phyloP scores from a whole-genome alignment of 2,329 filamentous ascomycete species.

The Penicillium brasilianum region DNA sequence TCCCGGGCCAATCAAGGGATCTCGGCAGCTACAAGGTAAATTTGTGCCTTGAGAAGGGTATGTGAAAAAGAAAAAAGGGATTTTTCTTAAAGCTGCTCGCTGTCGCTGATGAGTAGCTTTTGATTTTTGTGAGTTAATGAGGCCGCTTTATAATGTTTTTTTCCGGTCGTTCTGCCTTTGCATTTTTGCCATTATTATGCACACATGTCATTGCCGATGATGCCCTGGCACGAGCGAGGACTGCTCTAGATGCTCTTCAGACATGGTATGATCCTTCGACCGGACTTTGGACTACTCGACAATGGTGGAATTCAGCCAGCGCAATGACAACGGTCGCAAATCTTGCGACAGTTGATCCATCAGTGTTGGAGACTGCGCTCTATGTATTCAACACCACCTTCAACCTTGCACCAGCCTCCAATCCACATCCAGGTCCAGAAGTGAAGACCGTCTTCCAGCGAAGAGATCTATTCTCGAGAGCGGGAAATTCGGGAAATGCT shows the following conservation, averaged over 20 bases:
- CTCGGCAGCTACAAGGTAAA: conserved; percentile 22
- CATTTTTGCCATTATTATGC: conserved; percentile 17
- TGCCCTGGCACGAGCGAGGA: conserved; percentile 20
- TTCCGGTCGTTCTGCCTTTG: conserved; percentile 14
- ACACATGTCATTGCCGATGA: conserved; percentile 21
- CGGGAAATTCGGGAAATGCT: conserved; percentile 22
- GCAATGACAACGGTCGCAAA: conserved; percentile 68
- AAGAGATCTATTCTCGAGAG: conserved; percentile 8
- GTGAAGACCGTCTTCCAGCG: conserved; percentile 19
- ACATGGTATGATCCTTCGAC: conserved; percentile 64
- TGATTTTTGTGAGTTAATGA: conserved; percentile 12
- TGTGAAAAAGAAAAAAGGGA: conserved; percentile 7
- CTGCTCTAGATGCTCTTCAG: conserved; percentile 57
- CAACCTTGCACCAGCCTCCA: conserved; percentile 28
- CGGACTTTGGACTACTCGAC: conserved; percentile 67
- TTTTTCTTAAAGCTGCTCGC: conserved; percentile 2
- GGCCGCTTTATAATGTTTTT: conserved; percentile 20
- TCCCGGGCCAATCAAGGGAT: conserved; percentile 24
- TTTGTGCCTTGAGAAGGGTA: conserved; percentile 17
- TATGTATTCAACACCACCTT: conserved; percentile 54
- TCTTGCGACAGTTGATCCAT: conserved; percentile 47
- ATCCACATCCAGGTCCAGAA: conserved; percentile 29
- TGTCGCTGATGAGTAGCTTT: neutral
- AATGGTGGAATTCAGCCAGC: conserved; percentile 79
- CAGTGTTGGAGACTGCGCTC: conserved; percentile 38